phyloP scores from a whole-genome alignment of 345 rosid genomes.

The Eucalyptus tenuipes region DNA sequence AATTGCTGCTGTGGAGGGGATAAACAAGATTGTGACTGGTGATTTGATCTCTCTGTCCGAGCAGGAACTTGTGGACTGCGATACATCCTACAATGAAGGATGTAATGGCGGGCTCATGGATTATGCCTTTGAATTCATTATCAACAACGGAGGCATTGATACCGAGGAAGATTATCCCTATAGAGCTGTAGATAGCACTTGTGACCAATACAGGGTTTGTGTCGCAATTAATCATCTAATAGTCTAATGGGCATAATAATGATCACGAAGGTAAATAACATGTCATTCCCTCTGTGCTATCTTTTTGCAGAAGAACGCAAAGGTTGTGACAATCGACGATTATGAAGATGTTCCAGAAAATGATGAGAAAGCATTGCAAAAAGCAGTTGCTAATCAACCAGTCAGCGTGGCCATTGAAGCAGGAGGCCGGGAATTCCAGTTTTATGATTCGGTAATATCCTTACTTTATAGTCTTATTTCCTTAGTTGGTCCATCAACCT shows the following conservation, averaged over 20 bases:
- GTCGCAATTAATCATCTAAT: neutral
- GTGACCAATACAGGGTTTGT: constrained; percentile 66
- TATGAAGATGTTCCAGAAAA: constrained; percentile 77
- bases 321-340: constrained; percentile 51
- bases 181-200: constrained; percentile 37
- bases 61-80: constrained; percentile 92
- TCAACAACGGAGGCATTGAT: constrained; percentile 83
- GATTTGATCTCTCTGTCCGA: constrained; percentile 66
- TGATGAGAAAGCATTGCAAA: constrained; percentile 49
- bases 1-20: constrained; percentile 84
- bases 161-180: constrained; percentile 79
- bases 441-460: constrained; percentile 48
- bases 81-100: constrained; percentile 62
- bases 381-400: constrained; percentile 79
- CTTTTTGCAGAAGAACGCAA: constrained; percentile 64
- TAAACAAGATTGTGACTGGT: constrained; percentile 80
- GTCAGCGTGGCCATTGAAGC: constrained; percentile 80
- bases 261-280: neutral
- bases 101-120: constrained; percentile 97
- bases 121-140: constrained; percentile 80
- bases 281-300: neutral
- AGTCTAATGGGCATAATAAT: neutral
- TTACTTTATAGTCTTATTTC: neutral
- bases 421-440: constrained; percentile 72
- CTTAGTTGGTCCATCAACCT: neutral